Percentiles rank a stretch among this genome's conserved stretches.
These are phyloP conservation scores for Syncephalastrum racemosum DNA, from an alignment of 371 early-diverging fungal genomes.

Conservation along the genomic window DNA sequence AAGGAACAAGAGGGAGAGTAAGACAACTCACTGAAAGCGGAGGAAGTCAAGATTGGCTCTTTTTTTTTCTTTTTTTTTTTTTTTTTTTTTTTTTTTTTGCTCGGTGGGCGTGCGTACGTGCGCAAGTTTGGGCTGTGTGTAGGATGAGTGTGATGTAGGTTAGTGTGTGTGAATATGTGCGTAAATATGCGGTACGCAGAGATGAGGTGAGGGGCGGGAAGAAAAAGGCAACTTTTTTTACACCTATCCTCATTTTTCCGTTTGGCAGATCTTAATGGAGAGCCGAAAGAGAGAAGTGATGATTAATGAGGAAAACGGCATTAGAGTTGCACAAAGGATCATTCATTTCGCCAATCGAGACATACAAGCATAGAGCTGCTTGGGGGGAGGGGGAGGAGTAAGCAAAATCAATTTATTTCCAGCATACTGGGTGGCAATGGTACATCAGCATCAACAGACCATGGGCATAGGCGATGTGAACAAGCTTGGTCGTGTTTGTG, in stretches of 20 bases:
- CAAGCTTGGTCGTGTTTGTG: no score
- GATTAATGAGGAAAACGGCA: no score
- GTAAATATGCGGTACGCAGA: no score
- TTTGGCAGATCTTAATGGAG: slow-evolving; percentile 6
- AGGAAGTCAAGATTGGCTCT: slow-evolving; percentile 3
- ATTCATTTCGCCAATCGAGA: no score
- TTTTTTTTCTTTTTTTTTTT: slow-evolving; percentile 11
- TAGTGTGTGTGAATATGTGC: slow-evolving; percentile 2
- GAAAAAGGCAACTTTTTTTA: not conserved
- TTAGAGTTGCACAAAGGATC: no score
- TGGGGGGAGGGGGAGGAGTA: no score
- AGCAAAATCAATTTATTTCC: no score
- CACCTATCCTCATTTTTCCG: not conserved
- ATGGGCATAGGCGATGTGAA: no score
- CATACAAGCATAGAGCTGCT: no score
- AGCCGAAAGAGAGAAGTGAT: no score
- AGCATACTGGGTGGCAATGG: no score
- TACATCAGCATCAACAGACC: no score
- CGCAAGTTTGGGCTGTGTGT: not conserved
- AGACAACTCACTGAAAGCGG: not conserved
- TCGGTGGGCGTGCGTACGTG: not conserved
- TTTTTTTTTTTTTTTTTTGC: slow-evolving; percentile 1
- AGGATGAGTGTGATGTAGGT: not conserved
- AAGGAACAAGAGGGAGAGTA: not conserved
- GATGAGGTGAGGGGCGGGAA: not conserved